A percentile compares a stretch with the other conserved stretches of the same genome.
Conservation (phyloP, 2,329 filamentous ascomycete genomes). For the Aspergillus persii region DNA sequence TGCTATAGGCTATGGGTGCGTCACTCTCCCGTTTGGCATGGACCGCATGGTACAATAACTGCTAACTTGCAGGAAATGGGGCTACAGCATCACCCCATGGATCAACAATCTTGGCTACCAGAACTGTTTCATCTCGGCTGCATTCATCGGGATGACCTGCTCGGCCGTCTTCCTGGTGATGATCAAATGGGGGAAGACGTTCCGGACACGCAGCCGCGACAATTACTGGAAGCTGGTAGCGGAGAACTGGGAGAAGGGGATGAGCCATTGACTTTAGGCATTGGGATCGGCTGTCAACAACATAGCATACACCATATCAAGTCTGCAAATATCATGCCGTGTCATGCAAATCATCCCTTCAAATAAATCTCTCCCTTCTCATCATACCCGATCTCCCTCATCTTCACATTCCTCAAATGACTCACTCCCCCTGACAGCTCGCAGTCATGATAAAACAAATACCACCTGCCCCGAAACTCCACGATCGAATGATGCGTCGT, state of each 20-base stretch:
- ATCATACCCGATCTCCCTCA: constrained; percentile 72
- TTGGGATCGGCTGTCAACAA: too few species aligned
- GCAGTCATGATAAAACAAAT: constrained; percentile 74
- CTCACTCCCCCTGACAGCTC: constrained; percentile 66
- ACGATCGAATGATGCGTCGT: constrained; percentile 79
- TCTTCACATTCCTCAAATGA: constrained; percentile 71
- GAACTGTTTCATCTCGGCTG: constrained; percentile 46
- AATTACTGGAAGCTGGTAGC: constrained; percentile 39
- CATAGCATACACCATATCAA: too few species aligned
- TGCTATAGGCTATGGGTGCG: constrained; percentile 44
- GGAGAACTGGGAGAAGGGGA: constrained; percentile 34
- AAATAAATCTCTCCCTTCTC: constrained; percentile 59
- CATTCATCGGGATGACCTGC: constrained; percentile 37
- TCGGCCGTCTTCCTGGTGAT: constrained; percentile 40
- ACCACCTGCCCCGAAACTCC: constrained; percentile 70
- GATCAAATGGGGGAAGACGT: constrained; percentile 39
- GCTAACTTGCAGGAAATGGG: neutral
- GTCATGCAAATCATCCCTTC: constrained; percentile 9
- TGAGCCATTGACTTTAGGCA: constrained; percentile 26
- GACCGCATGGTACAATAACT: neutral
- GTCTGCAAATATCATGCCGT: too few species aligned
- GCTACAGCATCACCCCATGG: constrained; percentile 47
- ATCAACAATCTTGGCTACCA: constrained; percentile 43
- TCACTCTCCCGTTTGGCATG: neutral
- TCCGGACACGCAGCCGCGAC: constrained; percentile 32